Conservation (phyloP, 2,329 filamentous ascomycete genomes). For the Anthostomella pinea region DNA sequence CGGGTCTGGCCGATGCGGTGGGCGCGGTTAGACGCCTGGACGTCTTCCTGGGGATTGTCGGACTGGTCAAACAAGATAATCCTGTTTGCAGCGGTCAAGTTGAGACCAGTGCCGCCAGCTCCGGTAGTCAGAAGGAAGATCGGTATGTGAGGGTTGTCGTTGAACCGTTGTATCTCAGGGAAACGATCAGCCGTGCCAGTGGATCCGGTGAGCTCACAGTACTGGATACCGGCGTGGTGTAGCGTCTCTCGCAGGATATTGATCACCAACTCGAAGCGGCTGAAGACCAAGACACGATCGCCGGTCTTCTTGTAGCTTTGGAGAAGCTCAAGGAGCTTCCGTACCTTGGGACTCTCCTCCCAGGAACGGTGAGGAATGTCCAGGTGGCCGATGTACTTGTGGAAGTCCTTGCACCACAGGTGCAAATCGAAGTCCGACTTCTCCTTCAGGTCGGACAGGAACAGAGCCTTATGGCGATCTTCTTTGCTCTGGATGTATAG, state of each 20-base stretch:
- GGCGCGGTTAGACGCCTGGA: slow-evolving; percentile 96
- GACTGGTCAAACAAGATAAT: slow-evolving; percentile 95
- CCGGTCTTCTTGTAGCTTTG: slow-evolving; percentile 71
- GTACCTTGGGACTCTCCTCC: slow-evolving; percentile 77
- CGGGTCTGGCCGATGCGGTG: slow-evolving; percentile 90
- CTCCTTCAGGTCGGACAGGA: slow-evolving; percentile 55
- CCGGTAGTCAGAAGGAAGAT: slow-evolving; percentile 93
- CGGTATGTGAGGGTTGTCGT: slow-evolving; percentile 70
- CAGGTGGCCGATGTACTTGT: slow-evolving; percentile 48
- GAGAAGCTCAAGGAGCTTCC: slow-evolving; percentile 73
- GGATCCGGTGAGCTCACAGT: slow-evolving; percentile 81
- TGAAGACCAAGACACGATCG: slow-evolving; percentile 87
- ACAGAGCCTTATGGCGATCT: slow-evolving; percentile 50
- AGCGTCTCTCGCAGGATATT: slow-evolving; percentile 86
- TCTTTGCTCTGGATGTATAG: slow-evolving; percentile 37
- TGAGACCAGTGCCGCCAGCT: slow-evolving; percentile 95
- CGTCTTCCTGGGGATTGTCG: slow-evolving; percentile 97
- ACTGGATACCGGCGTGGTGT: slow-evolving; percentile 67
- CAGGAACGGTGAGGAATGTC: slow-evolving; percentile 54
- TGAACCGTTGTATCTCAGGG: slow-evolving; percentile 83
- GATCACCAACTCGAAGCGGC: slow-evolving; percentile 87
- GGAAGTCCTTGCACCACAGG: slow-evolving; percentile 60
- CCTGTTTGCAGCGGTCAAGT: slow-evolving; percentile 92
- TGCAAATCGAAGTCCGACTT: slow-evolving; percentile 65
- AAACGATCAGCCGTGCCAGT: slow-evolving; percentile 83